Conservation (phyloP, 768 basidiomycete genomes). For the Mycena haematopus region DNA sequence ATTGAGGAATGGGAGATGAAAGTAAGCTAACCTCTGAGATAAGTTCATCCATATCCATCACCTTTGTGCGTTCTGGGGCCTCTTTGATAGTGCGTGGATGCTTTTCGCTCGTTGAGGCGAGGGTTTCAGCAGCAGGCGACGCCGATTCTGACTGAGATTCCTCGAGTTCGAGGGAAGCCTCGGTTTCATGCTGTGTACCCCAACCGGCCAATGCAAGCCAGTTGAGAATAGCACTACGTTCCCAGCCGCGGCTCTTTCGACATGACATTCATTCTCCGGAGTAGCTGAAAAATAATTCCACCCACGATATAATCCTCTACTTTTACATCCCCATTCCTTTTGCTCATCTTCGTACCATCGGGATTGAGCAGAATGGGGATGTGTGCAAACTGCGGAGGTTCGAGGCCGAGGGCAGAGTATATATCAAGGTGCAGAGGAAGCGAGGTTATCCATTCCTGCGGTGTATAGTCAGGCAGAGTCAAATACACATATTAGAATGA, state of each 20-base stretch:
- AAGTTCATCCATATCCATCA: constrained; percentile 73
- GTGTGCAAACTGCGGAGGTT: constrained; percentile 86
- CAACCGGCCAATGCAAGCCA: constrained; percentile 96
- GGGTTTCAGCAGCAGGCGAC: constrained; percentile 30
- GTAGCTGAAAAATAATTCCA: constrained; percentile 10
- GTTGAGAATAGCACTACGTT: constrained; percentile 87
- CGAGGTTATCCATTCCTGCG: constrained; percentile 95
- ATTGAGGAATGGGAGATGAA: neutral
- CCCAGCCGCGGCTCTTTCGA: constrained; percentile 84
- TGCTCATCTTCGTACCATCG: constrained; percentile 94
- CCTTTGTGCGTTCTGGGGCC: constrained; percentile 68
- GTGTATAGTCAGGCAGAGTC: neutral
- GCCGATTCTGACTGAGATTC: constrained; percentile 30
- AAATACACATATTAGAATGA: neutral
- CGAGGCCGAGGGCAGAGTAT: constrained; percentile 77
- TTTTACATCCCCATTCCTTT: constrained; percentile 87
- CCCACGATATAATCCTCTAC: constrained; percentile 87
- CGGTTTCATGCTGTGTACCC: constrained; percentile 62
- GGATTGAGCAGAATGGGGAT: constrained; percentile 88
- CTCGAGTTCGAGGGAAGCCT: constrained; percentile 31
- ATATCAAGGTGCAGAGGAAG: constrained; percentile 90
- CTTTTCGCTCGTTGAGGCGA: constrained; percentile 9
- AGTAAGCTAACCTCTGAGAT: constrained; percentile 17
- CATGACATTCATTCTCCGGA: neutral
- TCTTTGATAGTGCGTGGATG: constrained; percentile 37